phyloP scores from a whole-genome alignment of 306 rosid species.

The Trifolium fragiferum region DNA sequence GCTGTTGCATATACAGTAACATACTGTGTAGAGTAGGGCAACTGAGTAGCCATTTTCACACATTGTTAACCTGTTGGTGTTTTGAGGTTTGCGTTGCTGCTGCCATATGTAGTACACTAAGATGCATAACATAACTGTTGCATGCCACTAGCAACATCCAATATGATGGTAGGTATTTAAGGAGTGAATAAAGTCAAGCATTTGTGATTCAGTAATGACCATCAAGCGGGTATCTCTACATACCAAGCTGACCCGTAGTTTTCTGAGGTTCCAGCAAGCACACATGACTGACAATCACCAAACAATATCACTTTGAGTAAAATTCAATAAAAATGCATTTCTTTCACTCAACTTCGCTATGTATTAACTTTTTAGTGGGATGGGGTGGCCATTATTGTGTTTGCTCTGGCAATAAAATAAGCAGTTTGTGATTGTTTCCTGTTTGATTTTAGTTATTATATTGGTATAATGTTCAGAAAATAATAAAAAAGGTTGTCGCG shows the following conservation, averaged over 20 bases:
- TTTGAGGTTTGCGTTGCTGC: not conserved
- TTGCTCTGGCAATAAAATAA: not conserved
- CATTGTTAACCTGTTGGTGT: not conserved
- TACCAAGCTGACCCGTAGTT: constrained; percentile 2
- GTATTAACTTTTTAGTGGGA: not conserved
- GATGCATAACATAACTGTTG: not conserved
- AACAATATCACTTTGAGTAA: constrained; percentile 8
- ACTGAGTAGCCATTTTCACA: not conserved
- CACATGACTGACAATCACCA: not conserved
- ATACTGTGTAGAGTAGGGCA: not conserved
- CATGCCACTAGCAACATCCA: constrained; percentile 5
- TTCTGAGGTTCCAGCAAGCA: not conserved
- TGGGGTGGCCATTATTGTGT: not conserved
- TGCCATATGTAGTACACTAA: not conserved
- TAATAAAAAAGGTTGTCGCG: not conserved
- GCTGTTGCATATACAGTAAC: constrained; percentile 23
- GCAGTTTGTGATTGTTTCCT: constrained; percentile 16
- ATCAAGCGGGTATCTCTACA: not conserved
- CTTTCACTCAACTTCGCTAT: not conserved
- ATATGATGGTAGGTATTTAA: not conserved
- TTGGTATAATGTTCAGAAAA: not conserved
- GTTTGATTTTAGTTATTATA: constrained; percentile 1
- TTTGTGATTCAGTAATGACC: not conserved
- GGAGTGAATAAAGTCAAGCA: not conserved
- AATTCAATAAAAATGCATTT: not conserved